Conservation (phyloP, 306 rosid species). For the Trifolium dubium region DNA sequence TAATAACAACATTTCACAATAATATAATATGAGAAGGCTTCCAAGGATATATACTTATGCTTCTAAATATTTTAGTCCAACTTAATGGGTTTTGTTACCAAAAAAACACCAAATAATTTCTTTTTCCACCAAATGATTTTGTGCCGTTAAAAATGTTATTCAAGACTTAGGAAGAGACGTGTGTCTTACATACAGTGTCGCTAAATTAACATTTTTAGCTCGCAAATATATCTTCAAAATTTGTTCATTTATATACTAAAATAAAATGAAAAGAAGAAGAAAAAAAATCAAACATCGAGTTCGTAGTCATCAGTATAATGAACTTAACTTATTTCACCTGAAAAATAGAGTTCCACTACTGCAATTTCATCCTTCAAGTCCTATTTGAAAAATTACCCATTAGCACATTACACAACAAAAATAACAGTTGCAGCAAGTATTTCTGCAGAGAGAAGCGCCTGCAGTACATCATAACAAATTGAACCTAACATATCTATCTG, state of each 20-base stretch:
- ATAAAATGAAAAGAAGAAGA: not conserved
- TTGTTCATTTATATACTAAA: not conserved
- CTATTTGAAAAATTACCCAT: conserved; percentile 9
- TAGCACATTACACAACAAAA: conserved; percentile 33
- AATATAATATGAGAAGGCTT: too few relatives aligned
- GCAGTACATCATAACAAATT: conserved; percentile 33
- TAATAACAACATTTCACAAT: too few relatives aligned
- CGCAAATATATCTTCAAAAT: not conserved
- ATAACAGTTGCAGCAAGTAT: conserved; percentile 30
- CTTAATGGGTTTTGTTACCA: too few relatives aligned
- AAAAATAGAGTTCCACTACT: conserved; percentile 25
- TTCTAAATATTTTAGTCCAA: too few relatives aligned
- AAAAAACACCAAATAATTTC: too few relatives aligned
- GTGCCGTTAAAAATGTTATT: too few relatives aligned
- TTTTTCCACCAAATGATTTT: too few relatives aligned
- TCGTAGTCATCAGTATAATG: conserved; percentile 25
- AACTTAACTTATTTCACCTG: conserved; percentile 4
- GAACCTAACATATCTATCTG: conserved; percentile 32
- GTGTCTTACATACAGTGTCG: too few relatives aligned
- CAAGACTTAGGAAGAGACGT: too few relatives aligned
- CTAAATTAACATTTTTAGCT: not conserved
- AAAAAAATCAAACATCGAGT: not conserved
- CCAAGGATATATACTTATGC: too few relatives aligned
- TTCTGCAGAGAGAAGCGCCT: conserved; percentile 2
- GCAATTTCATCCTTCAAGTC: conserved; percentile 5